These are phyloP conservation scores for Colletotrichum agaves DNA, from an alignment of 2,329 filamentous ascomycete genomes.

Conservation along the genomic window DNA sequence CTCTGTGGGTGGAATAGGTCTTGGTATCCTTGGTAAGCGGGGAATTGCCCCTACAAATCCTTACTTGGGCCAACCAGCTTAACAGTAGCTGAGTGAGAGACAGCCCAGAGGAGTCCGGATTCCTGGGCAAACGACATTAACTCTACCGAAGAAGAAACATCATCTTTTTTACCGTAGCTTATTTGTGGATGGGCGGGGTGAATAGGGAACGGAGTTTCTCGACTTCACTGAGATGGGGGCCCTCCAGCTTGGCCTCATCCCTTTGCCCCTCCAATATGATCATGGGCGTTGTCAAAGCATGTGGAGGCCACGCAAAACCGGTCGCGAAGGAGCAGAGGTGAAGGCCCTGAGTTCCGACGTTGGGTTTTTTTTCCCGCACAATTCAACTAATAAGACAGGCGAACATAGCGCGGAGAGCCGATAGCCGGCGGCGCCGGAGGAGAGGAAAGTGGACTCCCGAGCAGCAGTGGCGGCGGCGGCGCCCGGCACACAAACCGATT, in stretches of 20 bases:
- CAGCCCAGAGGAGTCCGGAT: conserved; percentile 2
- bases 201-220: not conserved
- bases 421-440: conserved; percentile 24
- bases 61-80: not conserved
- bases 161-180: conserved; percentile 5
- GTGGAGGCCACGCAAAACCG: no score
- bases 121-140: conserved; percentile 4
- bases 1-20: conserved; percentile 4
- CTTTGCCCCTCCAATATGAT: not conserved
- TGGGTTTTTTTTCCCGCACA: not conserved
- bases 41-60: not conserved
- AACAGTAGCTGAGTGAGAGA: not conserved
- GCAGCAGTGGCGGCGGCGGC: conserved; percentile 12
- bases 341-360: no score
- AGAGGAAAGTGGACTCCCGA: conserved; percentile 33
- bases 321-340: not conserved
- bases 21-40: conserved; percentile 34
- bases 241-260: not conserved
- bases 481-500: not conserved
- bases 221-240: conserved; percentile 5
- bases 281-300: not conserved
- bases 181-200: conserved; percentile 32
- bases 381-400: not conserved
- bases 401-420: not conserved
- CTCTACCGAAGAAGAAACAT: conserved; percentile 1